Evolutionary conservation across 129 eudicot genomes (phyloP).

Genomic region (Ambrosia artemisiifolia): DNA sequence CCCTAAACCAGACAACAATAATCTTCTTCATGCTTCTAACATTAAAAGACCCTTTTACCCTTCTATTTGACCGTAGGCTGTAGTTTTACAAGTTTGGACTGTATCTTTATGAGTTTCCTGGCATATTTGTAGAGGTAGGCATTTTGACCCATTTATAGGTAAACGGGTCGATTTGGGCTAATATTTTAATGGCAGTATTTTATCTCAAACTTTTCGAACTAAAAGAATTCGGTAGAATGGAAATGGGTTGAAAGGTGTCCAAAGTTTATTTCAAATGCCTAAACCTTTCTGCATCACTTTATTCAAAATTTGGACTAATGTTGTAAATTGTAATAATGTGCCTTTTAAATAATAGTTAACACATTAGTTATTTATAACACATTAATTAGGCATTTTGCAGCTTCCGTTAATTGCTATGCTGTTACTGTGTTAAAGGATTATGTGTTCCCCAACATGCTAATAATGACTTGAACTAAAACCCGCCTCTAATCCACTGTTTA

Average conservation of each 20-base stretch:
- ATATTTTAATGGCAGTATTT: background rate
- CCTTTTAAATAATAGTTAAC: background rate
- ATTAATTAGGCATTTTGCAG: too few relatives aligned
- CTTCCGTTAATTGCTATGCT: slow-evolving; percentile 10
- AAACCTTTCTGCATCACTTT: background rate
- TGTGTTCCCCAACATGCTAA: background rate
- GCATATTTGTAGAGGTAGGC: background rate
- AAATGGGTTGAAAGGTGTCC: background rate
- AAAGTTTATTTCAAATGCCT: background rate
- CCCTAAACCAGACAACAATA: background rate
- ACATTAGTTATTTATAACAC: background rate
- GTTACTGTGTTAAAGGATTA: background rate
- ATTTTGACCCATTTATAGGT: background rate
- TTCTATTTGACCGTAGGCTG: background rate
- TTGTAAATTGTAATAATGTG: background rate
- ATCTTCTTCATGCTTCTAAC: background rate
- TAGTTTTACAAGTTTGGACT: background rate
- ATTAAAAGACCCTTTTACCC: background rate
- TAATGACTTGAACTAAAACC: background rate
- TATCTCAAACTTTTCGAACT: background rate
- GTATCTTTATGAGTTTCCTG: background rate
- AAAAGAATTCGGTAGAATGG: background rate
- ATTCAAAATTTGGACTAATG: background rate
- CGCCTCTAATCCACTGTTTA: background rate
- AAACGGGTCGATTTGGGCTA: background rate